Percentiles rank a stretch among this genome's conserved stretches.
Conservation (phyloP, 2,329 filamentous ascomycete genomes). For the Furcasterigmium sp. region DNA sequence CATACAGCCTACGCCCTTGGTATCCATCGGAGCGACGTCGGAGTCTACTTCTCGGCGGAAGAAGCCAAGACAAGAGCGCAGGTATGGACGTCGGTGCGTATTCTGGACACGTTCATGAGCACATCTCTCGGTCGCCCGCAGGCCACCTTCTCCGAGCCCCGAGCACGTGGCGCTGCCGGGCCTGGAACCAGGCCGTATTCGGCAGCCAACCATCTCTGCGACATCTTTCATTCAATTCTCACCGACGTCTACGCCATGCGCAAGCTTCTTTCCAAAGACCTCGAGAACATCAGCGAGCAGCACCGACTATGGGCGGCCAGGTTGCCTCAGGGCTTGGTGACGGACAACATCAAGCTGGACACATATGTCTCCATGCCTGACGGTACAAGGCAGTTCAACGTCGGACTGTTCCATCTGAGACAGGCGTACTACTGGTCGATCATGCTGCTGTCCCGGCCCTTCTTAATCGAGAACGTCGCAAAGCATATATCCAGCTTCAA, state of each 20-base stretch:
- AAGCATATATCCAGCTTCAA: constrained; percentile 6
- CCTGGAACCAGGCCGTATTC: constrained; percentile 16
- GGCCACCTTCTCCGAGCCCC: constrained; percentile 20
- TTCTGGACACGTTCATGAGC: constrained; percentile 26
- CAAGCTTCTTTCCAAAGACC: constrained; percentile 17
- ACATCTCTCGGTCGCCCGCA: constrained; percentile 25
- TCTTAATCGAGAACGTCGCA: constrained; percentile 23
- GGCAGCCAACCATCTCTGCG: constrained; percentile 23
- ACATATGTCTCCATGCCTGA: constrained; percentile 9
- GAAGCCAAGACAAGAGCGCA: constrained; percentile 22
- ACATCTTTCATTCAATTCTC: constrained; percentile 29
- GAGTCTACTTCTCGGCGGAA: constrained; percentile 16
- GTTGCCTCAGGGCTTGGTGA: constrained; percentile 11
- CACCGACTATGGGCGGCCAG: constrained; percentile 18
- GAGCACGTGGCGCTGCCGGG: constrained; percentile 11
- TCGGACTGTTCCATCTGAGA: constrained; percentile 25
- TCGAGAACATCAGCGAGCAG: constrained; percentile 19
- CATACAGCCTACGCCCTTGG: constrained; percentile 29
- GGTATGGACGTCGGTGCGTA: constrained; percentile 25
- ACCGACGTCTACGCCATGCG: constrained; percentile 26
- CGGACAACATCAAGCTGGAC: constrained; percentile 12
- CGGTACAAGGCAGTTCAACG: constrained; percentile 15
- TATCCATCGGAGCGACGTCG: constrained; percentile 22
- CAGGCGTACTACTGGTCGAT: constrained; percentile 31
- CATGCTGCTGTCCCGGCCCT: constrained; percentile 29